These are phyloP conservation scores for Aspergillus vadensis DNA, from an alignment of 2,329 filamentous ascomycete species.

Conservation along the genomic window DNA sequence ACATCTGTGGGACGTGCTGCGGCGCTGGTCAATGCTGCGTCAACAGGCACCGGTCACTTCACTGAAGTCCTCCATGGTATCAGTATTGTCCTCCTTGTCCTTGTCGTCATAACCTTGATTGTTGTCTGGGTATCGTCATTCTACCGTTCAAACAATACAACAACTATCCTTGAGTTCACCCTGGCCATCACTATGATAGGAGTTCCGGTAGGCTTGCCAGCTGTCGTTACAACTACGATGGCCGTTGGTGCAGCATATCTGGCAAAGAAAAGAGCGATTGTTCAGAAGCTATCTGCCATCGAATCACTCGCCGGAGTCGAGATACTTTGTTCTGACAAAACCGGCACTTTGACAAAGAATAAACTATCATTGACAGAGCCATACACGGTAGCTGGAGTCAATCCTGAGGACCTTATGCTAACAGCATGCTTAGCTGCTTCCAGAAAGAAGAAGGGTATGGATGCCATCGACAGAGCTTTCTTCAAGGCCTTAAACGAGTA, in stretches of 20 bases:
- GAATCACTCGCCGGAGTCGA: constrained; percentile 91
- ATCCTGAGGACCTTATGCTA: constrained; percentile 85
- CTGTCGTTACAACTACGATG: constrained; percentile 93
- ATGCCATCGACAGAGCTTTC: constrained; percentile 94
- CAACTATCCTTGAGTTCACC: constrained; percentile 79
- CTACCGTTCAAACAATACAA: constrained; percentile 81
- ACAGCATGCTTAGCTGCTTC: constrained; percentile 87
- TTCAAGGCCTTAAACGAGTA: constrained; percentile 82
- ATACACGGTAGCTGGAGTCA: constrained; percentile 78
- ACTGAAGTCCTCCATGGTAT: constrained; percentile 89
- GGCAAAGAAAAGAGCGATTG: constrained; percentile 89
- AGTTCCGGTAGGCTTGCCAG: constrained; percentile 89
- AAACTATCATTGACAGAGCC: constrained; percentile 86
- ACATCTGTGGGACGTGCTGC: constrained; percentile 89
- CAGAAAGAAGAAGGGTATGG: constrained; percentile 93
- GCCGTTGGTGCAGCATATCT: constrained; percentile 89
- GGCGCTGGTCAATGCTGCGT: constrained; percentile 77
- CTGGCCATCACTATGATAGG: constrained; percentile 88
- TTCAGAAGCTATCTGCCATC: constrained; percentile 89
- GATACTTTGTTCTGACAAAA: constrained; percentile 94
- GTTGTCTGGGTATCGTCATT: constrained; percentile 85
- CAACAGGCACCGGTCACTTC: constrained; percentile 77
- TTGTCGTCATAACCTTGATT: constrained; percentile 78
- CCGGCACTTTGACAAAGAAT: constrained; percentile 90
- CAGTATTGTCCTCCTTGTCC: constrained; percentile 74